Conservation (phyloP, 1,284 basidiomycete species). For the Trichosporon sp. region DNA sequence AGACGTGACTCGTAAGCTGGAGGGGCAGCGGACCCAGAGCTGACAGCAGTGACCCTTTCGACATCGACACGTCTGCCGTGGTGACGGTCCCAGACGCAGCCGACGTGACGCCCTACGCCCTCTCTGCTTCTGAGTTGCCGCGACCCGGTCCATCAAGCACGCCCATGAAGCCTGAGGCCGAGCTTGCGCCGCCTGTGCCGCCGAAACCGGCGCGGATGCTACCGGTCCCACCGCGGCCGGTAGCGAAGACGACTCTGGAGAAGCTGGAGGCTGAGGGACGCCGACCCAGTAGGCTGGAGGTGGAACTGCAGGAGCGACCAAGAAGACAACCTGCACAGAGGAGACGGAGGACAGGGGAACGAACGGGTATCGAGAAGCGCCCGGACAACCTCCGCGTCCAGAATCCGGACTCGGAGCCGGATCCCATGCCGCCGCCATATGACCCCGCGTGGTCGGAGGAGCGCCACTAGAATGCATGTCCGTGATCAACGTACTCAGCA, state of each 20-base stretch:
- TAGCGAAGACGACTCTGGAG: not conserved
- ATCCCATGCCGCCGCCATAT: not conserved
- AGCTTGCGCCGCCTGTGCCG: not conserved
- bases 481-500: too few species aligned
- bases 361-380: not conserved
- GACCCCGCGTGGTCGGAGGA: not conserved
- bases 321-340: not conserved
- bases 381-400: not conserved
- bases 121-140: not conserved
- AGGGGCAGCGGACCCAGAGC: too few species aligned
- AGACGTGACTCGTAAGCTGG: not conserved
- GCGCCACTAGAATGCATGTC: not conserved
- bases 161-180: too few species aligned
- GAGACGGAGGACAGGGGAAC: not conserved
- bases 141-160: too few species aligned
- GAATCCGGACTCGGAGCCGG: not conserved
- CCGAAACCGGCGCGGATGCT: not conserved
- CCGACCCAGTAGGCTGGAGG: not conserved
- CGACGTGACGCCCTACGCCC: not conserved
- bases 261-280: not conserved
- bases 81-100: not conserved
- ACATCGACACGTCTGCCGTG: not conserved
- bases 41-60: not conserved
- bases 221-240: not conserved
- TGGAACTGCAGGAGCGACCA: not conserved